Conservation (phyloP, 768 basidiomycete genomes). For the Leccinellum rugosiceps region DNA sequence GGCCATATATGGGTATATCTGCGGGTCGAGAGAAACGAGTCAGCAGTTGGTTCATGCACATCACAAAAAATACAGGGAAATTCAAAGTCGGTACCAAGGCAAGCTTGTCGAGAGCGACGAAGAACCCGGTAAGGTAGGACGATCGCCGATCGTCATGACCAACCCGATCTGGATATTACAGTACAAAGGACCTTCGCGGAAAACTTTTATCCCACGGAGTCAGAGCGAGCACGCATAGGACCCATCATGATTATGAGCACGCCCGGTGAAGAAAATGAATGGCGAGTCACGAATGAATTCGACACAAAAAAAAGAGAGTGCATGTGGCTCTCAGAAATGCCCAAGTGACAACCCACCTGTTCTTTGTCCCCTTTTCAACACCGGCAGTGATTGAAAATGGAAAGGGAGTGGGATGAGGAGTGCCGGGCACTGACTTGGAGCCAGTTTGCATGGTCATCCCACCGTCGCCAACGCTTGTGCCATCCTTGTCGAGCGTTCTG, state of each 20-base stretch:
- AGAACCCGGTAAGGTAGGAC: not conserved
- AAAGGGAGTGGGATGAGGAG: conserved; percentile 36
- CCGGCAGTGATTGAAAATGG: conserved; percentile 96
- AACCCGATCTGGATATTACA: not conserved
- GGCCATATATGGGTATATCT: conserved; percentile 98
- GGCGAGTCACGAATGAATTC: not conserved
- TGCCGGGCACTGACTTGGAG: conserved; percentile 18
- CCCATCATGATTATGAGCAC: too few species aligned
- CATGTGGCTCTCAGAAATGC: not conserved
- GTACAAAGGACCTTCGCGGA: not conserved
- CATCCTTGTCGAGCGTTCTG: conserved; percentile 1
- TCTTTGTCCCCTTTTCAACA: conserved; percentile 92
- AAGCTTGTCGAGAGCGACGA: not conserved
- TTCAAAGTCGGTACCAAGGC: not conserved
- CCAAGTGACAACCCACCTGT: conserved; percentile 54
- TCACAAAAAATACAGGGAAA: not conserved
- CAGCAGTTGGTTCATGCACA: conserved; percentile 1
- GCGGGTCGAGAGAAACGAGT: not conserved
- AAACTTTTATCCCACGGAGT: not conserved
- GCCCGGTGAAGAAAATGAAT: not conserved
- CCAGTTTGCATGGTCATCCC: conserved; percentile 2
- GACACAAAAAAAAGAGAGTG: not conserved
- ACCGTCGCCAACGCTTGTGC: not conserved
- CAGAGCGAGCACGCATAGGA: not conserved
- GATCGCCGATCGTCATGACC: conserved; percentile 1